Evolutionary conservation across 2,329 filamentous ascomycete species (phyloP).

Genomic region (Monosporascus sp.): DNA sequence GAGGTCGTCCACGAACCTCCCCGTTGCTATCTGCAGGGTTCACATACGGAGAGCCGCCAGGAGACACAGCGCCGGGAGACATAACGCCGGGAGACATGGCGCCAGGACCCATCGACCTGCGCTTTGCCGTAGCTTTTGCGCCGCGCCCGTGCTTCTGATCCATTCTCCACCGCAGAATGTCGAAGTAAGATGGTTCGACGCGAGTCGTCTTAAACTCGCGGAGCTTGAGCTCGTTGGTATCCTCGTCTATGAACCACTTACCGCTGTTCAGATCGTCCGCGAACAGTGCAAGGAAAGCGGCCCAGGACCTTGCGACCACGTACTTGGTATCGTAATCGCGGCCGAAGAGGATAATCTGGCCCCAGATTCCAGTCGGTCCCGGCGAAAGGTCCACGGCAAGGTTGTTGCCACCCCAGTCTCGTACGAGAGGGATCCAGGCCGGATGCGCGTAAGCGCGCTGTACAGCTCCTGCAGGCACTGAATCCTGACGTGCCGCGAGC

Average conservation of each 20-base stretch:
- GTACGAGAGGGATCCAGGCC: slow-evolving; percentile 90
- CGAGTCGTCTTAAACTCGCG: slow-evolving; percentile 84
- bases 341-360: slow-evolving; percentile 92
- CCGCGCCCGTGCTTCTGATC: slow-evolving; percentile 89
- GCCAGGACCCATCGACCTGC: slow-evolving; percentile 45
- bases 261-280: slow-evolving; percentile 88
- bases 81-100: slow-evolving; percentile 36
- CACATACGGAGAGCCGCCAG: slow-evolving; percentile 54
- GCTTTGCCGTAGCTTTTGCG: slow-evolving; percentile 37
- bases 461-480: slow-evolving; percentile 76
- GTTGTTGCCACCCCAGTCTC: slow-evolving; percentile 99
- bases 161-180: slow-evolving; percentile 89
- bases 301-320: slow-evolving; percentile 89
- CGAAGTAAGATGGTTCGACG: slow-evolving; percentile 88
- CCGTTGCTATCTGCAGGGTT: slow-evolving; percentile 55
- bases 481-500: slow-evolving; percentile 77
- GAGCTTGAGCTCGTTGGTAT: slow-evolving; percentile 84
- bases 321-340: slow-evolving; percentile 99
- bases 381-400: slow-evolving; percentile 89
- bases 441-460: slow-evolving; percentile 92
- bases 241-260: slow-evolving; percentile 90
- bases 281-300: slow-evolving; percentile 74
- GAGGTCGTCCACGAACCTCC: slow-evolving; percentile 63
- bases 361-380: slow-evolving; percentile 85
- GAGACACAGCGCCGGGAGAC: slow-evolving; percentile 33